Percentiles rank a stretch among this genome's conserved stretches.
phyloP scores from a whole-genome alignment of 1,284 basidiomycete genomes.

The Singerocomus rubriflavus region DNA sequence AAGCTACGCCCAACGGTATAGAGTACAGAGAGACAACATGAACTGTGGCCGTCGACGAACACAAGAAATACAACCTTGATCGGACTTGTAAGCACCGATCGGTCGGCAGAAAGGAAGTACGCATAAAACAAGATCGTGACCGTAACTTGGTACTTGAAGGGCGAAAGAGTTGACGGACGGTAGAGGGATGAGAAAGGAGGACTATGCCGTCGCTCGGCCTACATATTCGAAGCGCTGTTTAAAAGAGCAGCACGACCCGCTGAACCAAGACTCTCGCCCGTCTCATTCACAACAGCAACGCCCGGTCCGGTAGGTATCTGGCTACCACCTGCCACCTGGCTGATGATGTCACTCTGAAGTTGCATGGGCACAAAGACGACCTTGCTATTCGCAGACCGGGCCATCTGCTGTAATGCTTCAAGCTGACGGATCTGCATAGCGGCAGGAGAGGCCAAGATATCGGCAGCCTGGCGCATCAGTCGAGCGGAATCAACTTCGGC shows the following conservation, averaged over 20 bases:
- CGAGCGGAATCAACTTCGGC: conserved; percentile 94
- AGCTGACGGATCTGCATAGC: conserved; percentile 98
- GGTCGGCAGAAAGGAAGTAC: not conserved
- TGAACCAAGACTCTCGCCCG: conserved; percentile 42
- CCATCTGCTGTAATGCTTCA: conserved; percentile 77
- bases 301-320: conserved; percentile 37
- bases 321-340: conserved; percentile 39
- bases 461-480: conserved; percentile 91
- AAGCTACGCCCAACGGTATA: conserved; percentile 17
- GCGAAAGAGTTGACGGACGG: not conserved
- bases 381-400: conserved; percentile 77
- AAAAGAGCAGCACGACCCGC: conserved; percentile 53
- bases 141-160: not conserved
- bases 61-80: conserved; percentile 17
- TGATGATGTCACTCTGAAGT: conserved; percentile 68
- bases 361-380: conserved; percentile 96
- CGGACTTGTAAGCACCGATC: not conserved
- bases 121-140: not conserved
- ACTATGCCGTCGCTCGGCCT: conserved; percentile 10
- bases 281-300: conserved; percentile 39
- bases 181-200: not conserved
- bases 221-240: conserved; percentile 47
- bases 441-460: conserved; percentile 88
- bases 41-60: not conserved
- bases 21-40: not conserved